These are phyloP conservation scores for Halteria grandinella DNA, from an alignment of 73 alveolate species.

Conservation along the genomic window DNA sequence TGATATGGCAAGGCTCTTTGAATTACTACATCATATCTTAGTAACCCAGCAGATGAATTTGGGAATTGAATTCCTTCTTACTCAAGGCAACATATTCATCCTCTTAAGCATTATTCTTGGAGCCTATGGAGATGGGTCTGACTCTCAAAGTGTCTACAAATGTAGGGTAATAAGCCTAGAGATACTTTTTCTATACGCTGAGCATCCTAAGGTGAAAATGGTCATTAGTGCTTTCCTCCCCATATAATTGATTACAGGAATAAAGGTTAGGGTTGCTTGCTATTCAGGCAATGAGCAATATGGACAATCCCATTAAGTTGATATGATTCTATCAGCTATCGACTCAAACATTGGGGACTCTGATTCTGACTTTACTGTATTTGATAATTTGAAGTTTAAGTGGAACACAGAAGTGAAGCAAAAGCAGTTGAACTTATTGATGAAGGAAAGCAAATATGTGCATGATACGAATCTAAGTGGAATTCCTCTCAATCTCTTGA, in stretches of 20 bases:
- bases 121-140: neutral
- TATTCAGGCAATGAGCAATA: too few species aligned
- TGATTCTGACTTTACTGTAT: slow-evolving; percentile 1
- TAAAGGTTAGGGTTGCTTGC: too few species aligned
- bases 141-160: too few species aligned
- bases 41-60: neutral
- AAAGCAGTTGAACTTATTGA: too few species aligned
- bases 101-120: slow-evolving; percentile 17
- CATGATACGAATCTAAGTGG: neutral
- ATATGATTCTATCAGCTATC: neutral
- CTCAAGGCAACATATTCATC: slow-evolving; percentile 4
- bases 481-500: neutral
- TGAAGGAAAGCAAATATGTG: slow-evolving; percentile 7
- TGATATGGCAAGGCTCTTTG: neutral
- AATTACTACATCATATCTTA: slow-evolving; percentile 1
- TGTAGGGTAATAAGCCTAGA: slow-evolving; percentile 13
- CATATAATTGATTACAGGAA: slow-evolving; percentile 15
- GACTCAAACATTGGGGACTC: slow-evolving; percentile 8
- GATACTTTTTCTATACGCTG: slow-evolving; percentile 3
- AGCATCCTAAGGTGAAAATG: neutral
- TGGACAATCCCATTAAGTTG: neutral
- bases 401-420: slow-evolving; percentile 47
- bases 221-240: slow-evolving; percentile 17
- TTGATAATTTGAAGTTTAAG: slow-evolving; percentile 19
- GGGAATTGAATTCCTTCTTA: neutral